Conservation (phyloP, 495 filamentous ascomycete species). For the Hypoxylon rickii region DNA sequence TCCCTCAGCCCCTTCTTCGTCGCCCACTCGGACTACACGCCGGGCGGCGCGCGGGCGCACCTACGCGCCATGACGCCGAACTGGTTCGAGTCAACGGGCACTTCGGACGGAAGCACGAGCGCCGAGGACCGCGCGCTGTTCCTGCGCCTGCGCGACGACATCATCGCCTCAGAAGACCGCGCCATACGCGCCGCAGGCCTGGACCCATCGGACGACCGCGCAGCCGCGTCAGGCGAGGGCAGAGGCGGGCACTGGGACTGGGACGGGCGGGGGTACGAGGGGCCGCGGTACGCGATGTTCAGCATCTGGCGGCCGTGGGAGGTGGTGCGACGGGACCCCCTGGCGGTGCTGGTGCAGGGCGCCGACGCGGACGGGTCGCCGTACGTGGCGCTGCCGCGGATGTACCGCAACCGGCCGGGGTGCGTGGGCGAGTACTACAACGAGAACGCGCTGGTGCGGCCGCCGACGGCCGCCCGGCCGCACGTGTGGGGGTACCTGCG, state of each 20-base stretch:
- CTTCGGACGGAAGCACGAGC: background rate
- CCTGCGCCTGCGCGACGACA: conserved; percentile 1
- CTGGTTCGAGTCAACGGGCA: background rate
- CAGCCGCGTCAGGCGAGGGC: background rate
- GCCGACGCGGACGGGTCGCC: background rate
- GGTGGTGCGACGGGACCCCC: background rate
- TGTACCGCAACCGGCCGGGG: background rate
- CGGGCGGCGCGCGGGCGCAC: background rate
- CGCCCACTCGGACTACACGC: conserved; percentile 1
- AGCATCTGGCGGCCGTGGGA: conserved; percentile 3
- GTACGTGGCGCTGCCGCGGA: conserved; percentile 1
- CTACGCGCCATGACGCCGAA: conserved; percentile 1
- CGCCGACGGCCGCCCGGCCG: background rate
- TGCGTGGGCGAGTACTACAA: conserved; percentile 1
- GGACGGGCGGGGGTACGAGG: background rate
- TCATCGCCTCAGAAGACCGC: conserved; percentile 1
- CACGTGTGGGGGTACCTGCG: conserved; percentile 1
- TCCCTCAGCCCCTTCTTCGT: background rate
- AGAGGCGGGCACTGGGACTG: background rate
- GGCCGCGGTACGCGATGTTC: conserved; percentile 2
- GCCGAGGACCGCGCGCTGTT: background rate
- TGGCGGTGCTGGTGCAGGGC: background rate
- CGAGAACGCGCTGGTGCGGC: conserved; percentile 2
- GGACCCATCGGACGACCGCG: background rate
- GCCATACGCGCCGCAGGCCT: background rate